These are phyloP conservation scores for Zasmidium cellare DNA, from an alignment of 2,329 filamentous ascomycete genomes.

Conservation along the genomic window DNA sequence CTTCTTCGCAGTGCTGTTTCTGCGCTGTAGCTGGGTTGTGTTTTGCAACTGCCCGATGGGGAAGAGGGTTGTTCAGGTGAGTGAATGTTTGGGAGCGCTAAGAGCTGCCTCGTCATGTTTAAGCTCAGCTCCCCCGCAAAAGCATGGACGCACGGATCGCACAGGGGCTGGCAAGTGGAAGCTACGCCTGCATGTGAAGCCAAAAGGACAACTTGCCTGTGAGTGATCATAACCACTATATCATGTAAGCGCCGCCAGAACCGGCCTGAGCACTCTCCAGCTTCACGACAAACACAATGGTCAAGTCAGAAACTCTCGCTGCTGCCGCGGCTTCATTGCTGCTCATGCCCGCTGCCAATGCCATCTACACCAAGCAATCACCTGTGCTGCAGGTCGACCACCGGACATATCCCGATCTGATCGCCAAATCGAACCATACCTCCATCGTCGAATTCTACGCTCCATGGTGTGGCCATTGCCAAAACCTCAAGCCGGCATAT, in stretches of 20 bases:
- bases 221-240: neutral
- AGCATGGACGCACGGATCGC: neutral
- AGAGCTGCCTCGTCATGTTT: neutral
- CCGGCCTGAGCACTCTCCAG: neutral
- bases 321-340: conserved; percentile 65
- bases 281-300: conserved; percentile 16
- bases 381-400: conserved; percentile 80
- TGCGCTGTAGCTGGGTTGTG: neutral
- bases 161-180: neutral
- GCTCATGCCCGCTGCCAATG: conserved; percentile 66
- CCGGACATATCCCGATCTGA: conserved; percentile 77
- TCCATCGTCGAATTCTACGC: conserved; percentile 71
- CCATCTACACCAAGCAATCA: conserved; percentile 82
- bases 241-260: neutral
- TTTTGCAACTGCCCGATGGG: neutral
- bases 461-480: conserved; percentile 96
- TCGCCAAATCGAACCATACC: conserved; percentile 87
- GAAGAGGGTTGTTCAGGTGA: neutral
- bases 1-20: neutral
- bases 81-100: conserved; percentile 7
- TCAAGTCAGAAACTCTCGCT: conserved; percentile 42
- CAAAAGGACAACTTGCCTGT: conserved; percentile 22
- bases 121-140: neutral
- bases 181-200: neutral
- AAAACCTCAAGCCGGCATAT: conserved; percentile 92